Evolutionary conservation across 2,329 filamentous ascomycete genomes (phyloP), one percentile per base, ranked within the genome.

Genomic region (Paracoccidioides brasiliensis): DNA sequence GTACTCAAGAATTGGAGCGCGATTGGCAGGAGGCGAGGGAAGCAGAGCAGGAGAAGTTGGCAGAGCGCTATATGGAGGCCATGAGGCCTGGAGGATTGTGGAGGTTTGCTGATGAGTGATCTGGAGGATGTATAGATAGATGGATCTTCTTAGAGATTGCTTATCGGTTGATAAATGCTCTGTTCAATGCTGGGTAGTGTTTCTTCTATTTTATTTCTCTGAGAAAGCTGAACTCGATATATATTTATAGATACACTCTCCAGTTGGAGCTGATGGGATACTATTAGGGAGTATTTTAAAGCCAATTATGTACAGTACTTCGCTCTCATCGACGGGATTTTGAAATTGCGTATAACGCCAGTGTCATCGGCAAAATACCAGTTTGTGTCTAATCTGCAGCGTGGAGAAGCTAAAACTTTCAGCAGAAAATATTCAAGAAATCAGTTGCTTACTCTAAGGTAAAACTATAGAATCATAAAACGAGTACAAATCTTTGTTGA

Each of bases 51-150:
- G 75, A 81, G 52, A 78, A 81, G 55, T 77, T 96, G 1, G 78
- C 83, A 60, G 83, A 88, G 64, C 80, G 90, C 64, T 86, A 88
- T 70, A 77, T 83, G 52, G 90, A 97, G 66, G 90, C 93, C 1
- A 86, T 88, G 80, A 80, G 84, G 37, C 79, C 80, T 2, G 82
- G 81, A 4, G 90, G 90, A 0, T 76, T 79, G 59, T 97, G 87
- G 85, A 68, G 86, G 5, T 96, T 95, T 65, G 80, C 81, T 60
- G 90, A 96, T 68, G 90, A 95, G 69, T 85, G 44, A 49, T 33
- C 28, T 28, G 28, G 4, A 14, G 22, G 6, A 49, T 37, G 42
- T 32, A 37, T 28, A n/a, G 30, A 35, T 33, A 28, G 8, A 14
- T 38, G 9, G 7, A 35, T 22, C 1, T 38, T 45, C 12, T 45